Conservation (phyloP, 2,329 filamentous ascomycete genomes). For the Cladosporium cucumerinum region DNA sequence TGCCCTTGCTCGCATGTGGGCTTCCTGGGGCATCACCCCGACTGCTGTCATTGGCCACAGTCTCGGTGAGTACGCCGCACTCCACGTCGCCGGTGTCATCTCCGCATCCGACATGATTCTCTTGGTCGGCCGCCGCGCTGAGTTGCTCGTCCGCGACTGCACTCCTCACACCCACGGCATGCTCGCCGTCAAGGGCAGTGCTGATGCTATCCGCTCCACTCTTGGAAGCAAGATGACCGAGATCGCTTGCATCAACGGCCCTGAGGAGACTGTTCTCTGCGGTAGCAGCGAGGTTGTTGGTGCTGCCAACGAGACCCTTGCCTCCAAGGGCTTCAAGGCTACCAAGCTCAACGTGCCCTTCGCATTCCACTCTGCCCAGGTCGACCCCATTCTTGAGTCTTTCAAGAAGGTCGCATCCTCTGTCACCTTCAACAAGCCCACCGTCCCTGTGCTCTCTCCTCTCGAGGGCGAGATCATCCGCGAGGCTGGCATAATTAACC, state of each 20-base stretch:
- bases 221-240: slow-evolving; percentile 50
- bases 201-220: slow-evolving; percentile 52
- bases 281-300: slow-evolving; percentile 59
- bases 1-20: slow-evolving; percentile 52
- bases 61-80: slow-evolving; percentile 69
- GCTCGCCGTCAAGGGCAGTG: slow-evolving; percentile 56
- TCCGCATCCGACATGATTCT: slow-evolving; percentile 69
- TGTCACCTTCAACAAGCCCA: slow-evolving; percentile 57
- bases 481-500: slow-evolving; percentile 55
- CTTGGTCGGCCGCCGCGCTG: slow-evolving; percentile 66
- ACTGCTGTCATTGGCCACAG: slow-evolving; percentile 54
- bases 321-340: slow-evolving; percentile 55
- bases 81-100: slow-evolving; percentile 67
- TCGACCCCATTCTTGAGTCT: slow-evolving; percentile 60
- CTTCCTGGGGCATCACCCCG: slow-evolving; percentile 53
- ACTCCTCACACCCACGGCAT: slow-evolving; percentile 64
- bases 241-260: slow-evolving; percentile 72
- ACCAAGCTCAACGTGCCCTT: slow-evolving; percentile 63
- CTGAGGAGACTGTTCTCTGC: slow-evolving; percentile 71
- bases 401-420: slow-evolving; percentile 55
- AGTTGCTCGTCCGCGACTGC: slow-evolving; percentile 63
- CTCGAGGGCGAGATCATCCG: slow-evolving; percentile 59
- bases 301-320: slow-evolving; percentile 49
- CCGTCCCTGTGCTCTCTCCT: slow-evolving; percentile 65
- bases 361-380: slow-evolving; percentile 64